Base-by-base conservation (phyloP, 1,284 basidiomycete genomes). In the Meripilus lineatus region DNA sequence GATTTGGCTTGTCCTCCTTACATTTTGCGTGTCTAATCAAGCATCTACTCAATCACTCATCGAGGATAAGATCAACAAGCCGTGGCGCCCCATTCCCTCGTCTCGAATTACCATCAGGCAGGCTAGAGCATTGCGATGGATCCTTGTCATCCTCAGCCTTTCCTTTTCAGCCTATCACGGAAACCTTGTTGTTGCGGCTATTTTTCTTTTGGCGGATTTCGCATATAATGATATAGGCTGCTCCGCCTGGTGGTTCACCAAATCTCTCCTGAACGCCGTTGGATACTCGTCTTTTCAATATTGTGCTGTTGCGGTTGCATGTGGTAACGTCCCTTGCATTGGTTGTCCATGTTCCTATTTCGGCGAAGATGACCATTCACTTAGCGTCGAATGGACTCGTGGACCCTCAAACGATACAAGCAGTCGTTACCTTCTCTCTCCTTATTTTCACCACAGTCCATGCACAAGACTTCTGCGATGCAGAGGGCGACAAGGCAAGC, bases 11-110 rank as follows among this genome's bases (percentile, higher is more conserved):
- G 67, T 75, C 33, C 48, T 67, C 1, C 55, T 75, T 7, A 69
- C 71, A 26, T 68, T 68, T 48, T 54, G 66, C 36, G 53, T 74
- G n/a, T 63, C 72, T 1, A 74, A 74, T 42, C 72, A 74, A 52
- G n/a, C 72, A 74, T 52, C 61, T 58, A 35, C 55, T 67, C n/a
- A n/a, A 17, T 53, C 56, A 2, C 58, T 60, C 1, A 62, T 63
- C 13, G 73, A 74, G 48, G 72, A 75, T 47, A 44, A 35, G 3
- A 44, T 58, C 32, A 75, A 75, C 54, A 70, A 74, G 45, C 72
- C 1, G n/a, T n/a, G n/a, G n/a, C n/a, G n/a, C n/a, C n/a, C n/a
- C n/a, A n/a, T n/a, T n/a, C n/a, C n/a, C n/a, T 55, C 70, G 4
- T 62, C n/a, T n/a, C n/a, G 66, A 2, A 66, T 75, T 20, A 57